Evolutionary conservation across 108 stramenopile species (phyloP), one percentile per base, ranked within the genome.

Genomic region (Cyclotella sp.): DNA sequence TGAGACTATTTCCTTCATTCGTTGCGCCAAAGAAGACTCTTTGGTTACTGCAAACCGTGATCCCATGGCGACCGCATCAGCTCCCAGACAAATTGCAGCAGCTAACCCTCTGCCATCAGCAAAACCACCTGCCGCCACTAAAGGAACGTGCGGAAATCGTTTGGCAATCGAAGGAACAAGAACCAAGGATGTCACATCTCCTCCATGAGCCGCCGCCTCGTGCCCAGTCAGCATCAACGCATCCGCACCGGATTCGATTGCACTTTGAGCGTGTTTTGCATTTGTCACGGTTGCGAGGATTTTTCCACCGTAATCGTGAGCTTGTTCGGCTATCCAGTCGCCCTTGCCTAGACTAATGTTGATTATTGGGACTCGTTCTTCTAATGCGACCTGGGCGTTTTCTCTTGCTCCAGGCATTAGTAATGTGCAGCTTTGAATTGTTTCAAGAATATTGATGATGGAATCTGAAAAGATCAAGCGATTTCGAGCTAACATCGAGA

Each of bases 111-210:
- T 52, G 41, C 97, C 97, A 68, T 83, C 86, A n/a, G 91, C 95
- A 83, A 96, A 92, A n/a, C 97, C 97, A 26, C 97, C 97, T 6
- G 96, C 96, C 11, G 93, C 95, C 3, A 97, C 86, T 41, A 97
- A 75, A 1, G 94, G 94, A 21, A 82, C 81, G 40, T 93, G 85
- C 15, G 95, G 94, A 86, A 88, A 94, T 14, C 78, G 84, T 55
- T 85, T 29, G 11, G 95, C 84, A 27, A 94, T 65, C 2, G 86
- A 68, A 9, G 91, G 92, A n/a, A 94, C 76, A 26, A 96, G 74
- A 1, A 91, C 90, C 53, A 96, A 53, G 4, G 87, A 88, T 4
- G 93, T 91, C 9, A 94, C 93, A 75, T 94, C 92, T 15, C 95
- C 93, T 10, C 95, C 95, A 71, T 96, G 95, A 14, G 95, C 95